phyloP scores from a whole-genome alignment of 495 filamentous ascomycete species.

The Penicillium subrubescens region DNA sequence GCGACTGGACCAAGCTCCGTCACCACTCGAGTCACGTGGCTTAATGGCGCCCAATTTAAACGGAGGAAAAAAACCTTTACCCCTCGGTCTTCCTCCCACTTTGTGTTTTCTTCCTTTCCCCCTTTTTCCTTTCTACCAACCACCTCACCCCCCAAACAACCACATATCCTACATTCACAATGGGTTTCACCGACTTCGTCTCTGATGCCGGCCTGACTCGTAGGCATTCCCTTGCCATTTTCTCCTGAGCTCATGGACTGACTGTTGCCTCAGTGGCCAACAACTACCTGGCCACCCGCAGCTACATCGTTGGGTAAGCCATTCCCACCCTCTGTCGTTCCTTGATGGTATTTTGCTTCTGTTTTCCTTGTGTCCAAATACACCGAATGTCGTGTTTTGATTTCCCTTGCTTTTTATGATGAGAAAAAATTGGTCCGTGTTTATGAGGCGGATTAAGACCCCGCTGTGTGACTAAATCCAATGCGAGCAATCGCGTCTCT shows the following conservation, averaged over 20 bases:
- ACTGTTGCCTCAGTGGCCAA: slow-evolving; percentile 74
- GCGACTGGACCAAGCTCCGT: slow-evolving; percentile 35
- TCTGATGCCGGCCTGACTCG: slow-evolving; percentile 83
- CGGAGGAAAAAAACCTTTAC: slow-evolving; percentile 44
- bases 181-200: slow-evolving; percentile 96
- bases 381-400: slow-evolving; percentile 14
- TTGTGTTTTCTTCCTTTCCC: slow-evolving; percentile 20
- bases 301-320: slow-evolving; percentile 90
- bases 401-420: slow-evolving; percentile 61
- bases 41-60: slow-evolving; percentile 22
- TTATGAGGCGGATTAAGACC: slow-evolving; percentile 98
- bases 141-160: slow-evolving; percentile 21
- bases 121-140: slow-evolving; percentile 22
- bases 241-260: slow-evolving; percentile 33
- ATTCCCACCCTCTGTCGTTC: slow-evolving; percentile 16
- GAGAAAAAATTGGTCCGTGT: slow-evolving; percentile 97
- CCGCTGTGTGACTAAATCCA: slow-evolving; percentile 83
- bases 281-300: slow-evolving; percentile 85
- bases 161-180: slow-evolving; percentile 50
- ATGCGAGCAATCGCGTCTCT: slow-evolving; percentile 82
- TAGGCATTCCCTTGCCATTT: slow-evolving; percentile 52
- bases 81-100: slow-evolving; percentile 29
- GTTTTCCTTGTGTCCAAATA: slow-evolving; percentile 11
- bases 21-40: slow-evolving; percentile 38
- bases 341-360: slow-evolving; percentile 7